These are phyloP conservation scores for Bipolaris gigantea DNA, from an alignment of 2,329 filamentous ascomycete genomes.

Conservation along the genomic window DNA sequence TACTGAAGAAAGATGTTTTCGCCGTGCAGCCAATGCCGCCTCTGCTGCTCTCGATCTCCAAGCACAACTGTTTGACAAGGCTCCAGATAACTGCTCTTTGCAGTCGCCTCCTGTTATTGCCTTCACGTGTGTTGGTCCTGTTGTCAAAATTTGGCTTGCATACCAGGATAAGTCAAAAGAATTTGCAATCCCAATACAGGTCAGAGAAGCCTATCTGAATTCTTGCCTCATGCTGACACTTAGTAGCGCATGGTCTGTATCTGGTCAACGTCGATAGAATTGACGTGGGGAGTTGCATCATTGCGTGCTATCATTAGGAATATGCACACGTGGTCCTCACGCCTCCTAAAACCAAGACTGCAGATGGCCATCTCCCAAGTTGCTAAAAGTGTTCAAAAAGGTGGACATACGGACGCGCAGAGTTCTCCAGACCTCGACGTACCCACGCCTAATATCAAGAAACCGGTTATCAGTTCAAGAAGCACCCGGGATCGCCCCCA, in stretches of 20 bases:
- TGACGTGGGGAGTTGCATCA: slow-evolving; percentile 8
- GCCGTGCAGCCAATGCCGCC: slow-evolving; percentile 14
- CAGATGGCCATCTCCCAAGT: slow-evolving; percentile 4
- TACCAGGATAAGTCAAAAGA: slow-evolving; percentile 1
- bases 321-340: slow-evolving; percentile 16
- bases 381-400: neutral
- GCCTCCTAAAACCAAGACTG: slow-evolving; percentile 8
- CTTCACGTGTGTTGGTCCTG: slow-evolving; percentile 13
- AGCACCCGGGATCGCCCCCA: neutral
- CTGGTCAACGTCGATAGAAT: slow-evolving; percentile 7
- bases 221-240: neutral
- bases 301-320: slow-evolving; percentile 11
- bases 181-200: neutral
- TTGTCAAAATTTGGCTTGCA: slow-evolving; percentile 14
- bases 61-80: slow-evolving; percentile 3
- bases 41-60: slow-evolving; percentile 12
- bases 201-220: neutral
- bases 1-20: slow-evolving; percentile 8
- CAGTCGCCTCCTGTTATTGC: slow-evolving; percentile 4
- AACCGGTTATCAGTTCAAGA: neutral
- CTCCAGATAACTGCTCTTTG: neutral
- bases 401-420: neutral
- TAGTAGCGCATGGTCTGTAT: slow-evolving; percentile 11
- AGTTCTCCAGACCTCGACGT: neutral
- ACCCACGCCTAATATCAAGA: neutral